Conservation (phyloP, 768 basidiomycete genomes). For the Lactarius hengduanensis region DNA sequence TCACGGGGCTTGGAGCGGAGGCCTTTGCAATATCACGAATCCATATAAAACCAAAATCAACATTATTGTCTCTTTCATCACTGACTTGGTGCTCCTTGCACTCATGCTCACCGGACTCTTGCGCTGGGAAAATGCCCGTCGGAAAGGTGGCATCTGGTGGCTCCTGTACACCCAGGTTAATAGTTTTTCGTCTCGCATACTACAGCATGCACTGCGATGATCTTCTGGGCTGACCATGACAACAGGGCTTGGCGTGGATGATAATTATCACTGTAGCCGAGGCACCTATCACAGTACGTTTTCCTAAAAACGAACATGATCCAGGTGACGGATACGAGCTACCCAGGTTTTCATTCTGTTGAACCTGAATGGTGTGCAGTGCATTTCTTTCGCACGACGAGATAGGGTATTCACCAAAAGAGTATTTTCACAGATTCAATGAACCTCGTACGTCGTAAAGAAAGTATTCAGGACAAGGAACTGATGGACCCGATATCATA, state of each 20-base stretch:
- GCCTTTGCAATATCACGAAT: neutral
- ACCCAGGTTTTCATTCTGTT: slow-evolving; percentile 5
- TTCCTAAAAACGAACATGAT: too few species aligned
- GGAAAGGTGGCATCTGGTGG: slow-evolving; percentile 1
- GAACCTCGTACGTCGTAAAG: neutral
- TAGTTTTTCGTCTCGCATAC: neutral
- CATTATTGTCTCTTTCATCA: neutral
- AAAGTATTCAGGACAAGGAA: too few species aligned
- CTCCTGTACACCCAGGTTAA: slow-evolving; percentile 11
- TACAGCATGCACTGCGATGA: neutral
- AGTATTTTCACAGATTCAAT: neutral
- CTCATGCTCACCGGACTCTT: slow-evolving; percentile 14
- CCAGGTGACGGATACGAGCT: neutral
- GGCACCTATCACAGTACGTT: slow-evolving; percentile 6
- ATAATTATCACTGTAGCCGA: slow-evolving; percentile 2
- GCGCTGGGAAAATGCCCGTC: slow-evolving; percentile 8
- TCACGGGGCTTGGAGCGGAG: neutral
- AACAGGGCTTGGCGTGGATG: slow-evolving; percentile 9
- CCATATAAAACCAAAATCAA: neutral
- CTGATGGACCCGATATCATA: too few species aligned
- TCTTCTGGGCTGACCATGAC: neutral
- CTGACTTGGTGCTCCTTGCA: slow-evolving; percentile 2
- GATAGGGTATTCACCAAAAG: neutral
- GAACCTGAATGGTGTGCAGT: slow-evolving; percentile 8
- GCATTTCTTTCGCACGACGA: neutral